These are phyloP conservation scores for Cokeromyces recurvatus DNA, from an alignment of 371 early-diverging fungal genomes.

Conservation along the genomic window DNA sequence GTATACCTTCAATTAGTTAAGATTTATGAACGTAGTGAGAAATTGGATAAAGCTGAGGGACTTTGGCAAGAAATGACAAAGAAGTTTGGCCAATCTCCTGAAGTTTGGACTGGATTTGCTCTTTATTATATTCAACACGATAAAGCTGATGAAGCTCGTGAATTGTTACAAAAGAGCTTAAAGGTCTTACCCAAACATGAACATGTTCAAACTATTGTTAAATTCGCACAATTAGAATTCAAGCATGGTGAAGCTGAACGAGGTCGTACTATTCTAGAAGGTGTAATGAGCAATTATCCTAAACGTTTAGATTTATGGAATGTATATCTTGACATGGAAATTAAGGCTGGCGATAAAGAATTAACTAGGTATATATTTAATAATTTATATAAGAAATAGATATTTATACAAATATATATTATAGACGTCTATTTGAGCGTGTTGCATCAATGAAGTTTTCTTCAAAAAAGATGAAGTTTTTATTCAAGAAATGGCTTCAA, in stretches of 20 bases:
- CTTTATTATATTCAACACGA: slow-evolving; percentile 70
- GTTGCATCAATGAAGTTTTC: slow-evolving; percentile 81
- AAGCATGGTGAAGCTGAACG: slow-evolving; percentile 91
- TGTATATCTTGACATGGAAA: slow-evolving; percentile 94
- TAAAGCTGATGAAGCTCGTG: slow-evolving; percentile 73
- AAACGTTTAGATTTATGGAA: slow-evolving; percentile 95
- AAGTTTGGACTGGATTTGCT: slow-evolving; percentile 88
- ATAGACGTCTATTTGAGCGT: slow-evolving; percentile 86
- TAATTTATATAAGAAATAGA: neutral
- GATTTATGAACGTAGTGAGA: slow-evolving; percentile 83
- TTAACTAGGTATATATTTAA: too few relatives aligned
- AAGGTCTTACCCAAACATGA: slow-evolving; percentile 87
- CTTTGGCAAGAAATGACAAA: slow-evolving; percentile 73
- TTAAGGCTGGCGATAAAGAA: slow-evolving; percentile 63
- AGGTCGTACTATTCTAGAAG: slow-evolving; percentile 95
- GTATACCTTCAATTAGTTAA: slow-evolving; percentile 80
- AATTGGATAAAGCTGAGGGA: slow-evolving; percentile 70
- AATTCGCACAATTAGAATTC: slow-evolving; percentile 95
- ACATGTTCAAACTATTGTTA: slow-evolving; percentile 77
- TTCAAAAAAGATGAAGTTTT: slow-evolving; percentile 97
- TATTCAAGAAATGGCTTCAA: slow-evolving; percentile 95
- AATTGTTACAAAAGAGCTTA: slow-evolving; percentile 72
- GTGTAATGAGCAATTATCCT: slow-evolving; percentile 85
- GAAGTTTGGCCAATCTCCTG: slow-evolving; percentile 82
- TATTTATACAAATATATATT: neutral